Evolutionary conservation across 2,329 filamentous ascomycete species (phyloP), one percentile per base, ranked within the genome.

Genomic region (Colletotrichum cuscutae): DNA sequence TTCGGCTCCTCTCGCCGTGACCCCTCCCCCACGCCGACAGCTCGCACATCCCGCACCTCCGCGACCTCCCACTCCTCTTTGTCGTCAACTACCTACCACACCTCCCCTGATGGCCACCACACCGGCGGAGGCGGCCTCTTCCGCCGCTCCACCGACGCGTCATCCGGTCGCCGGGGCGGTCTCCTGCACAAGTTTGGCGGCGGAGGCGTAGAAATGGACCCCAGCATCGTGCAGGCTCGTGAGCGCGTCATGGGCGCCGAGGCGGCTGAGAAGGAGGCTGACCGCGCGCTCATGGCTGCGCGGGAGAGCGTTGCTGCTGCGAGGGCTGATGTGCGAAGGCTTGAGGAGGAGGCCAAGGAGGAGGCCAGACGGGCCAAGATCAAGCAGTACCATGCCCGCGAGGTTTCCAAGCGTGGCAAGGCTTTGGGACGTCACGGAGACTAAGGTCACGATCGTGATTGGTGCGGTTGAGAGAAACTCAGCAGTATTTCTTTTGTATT

Each of bases 381-480:
- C 64, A 93, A 94, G 87, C 87, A 92, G 81, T 85, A 86, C 65
- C 89, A 93, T 78, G 92, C 91, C 1, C 87, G 85, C 76, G 88
- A 90, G 77, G 87, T 93, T 35, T 90, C 89, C 6, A 93, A 92
- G 89, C 86, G 91, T 65, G 91, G 90, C n/a, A 90, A 91, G 81
- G 87, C 88, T n/a, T 87, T 93, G 71, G 91, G 92, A 68, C 89
- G 91, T 42, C 71, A 73, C 32, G 71, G 71, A 26, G 71, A 72
- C n/a, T 73, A 63, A 72, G 28, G 7, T 13, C 7, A 19, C 7
- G 4, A n/a, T 30, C 4, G 11, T n/a, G 15, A 32, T 4, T 19
- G 3, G 9, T 60, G 37, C 13, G 37, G 35, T 9, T 26, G 9
- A 19, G 11, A 2, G 6, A 15, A 5, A 13, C 13, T 5, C 15